Evolutionary conservation across 2,329 filamentous ascomycete species (phyloP).

Genomic region (Fusarium robinianum): DNA sequence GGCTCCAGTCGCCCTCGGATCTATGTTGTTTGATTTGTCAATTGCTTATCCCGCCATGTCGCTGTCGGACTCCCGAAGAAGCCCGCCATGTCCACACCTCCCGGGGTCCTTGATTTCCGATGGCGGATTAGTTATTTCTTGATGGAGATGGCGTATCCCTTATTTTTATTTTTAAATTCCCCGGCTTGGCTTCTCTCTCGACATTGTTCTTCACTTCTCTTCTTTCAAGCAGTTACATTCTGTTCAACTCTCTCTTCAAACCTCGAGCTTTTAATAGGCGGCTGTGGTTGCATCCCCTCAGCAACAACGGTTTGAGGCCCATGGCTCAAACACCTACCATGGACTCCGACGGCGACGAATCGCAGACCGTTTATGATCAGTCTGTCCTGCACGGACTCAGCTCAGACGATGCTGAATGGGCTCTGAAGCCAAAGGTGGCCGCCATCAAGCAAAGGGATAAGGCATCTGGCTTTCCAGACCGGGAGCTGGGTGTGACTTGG

Average conservation of each 20-base stretch:
- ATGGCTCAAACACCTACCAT: conserved; percentile 24
- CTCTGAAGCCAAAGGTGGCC: conserved; percentile 53
- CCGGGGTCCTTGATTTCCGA: too few species aligned
- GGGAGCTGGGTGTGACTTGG: conserved; percentile 67
- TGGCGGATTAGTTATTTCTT: too few species aligned
- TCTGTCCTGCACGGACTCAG: conserved; percentile 12
- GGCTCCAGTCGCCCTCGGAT: neutral
- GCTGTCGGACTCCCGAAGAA: conserved; percentile 10
- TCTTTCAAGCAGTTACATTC: too few species aligned
- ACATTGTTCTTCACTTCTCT: too few species aligned
- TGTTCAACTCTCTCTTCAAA: too few species aligned
- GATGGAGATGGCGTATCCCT: neutral
- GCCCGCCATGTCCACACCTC: conserved; percentile 7
- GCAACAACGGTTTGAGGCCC: conserved; percentile 9
- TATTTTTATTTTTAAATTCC: conserved; percentile 6
- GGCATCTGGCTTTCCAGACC: conserved; percentile 51
- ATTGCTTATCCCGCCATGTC: neutral
- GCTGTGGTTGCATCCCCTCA: conserved; percentile 10
- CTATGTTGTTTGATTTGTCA: conserved; percentile 2
- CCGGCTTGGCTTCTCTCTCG: neutral
- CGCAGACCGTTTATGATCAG: conserved; percentile 32
- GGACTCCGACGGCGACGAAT: conserved; percentile 36
- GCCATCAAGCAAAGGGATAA: conserved; percentile 48
- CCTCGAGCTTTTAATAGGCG: neutral
- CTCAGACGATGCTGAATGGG: conserved; percentile 45